A percentile compares a stretch with the other conserved stretches of the same genome.
Conservation (phyloP, 805 yeast genomes). For the Zygosaccharomyces gambellarensis region DNA sequence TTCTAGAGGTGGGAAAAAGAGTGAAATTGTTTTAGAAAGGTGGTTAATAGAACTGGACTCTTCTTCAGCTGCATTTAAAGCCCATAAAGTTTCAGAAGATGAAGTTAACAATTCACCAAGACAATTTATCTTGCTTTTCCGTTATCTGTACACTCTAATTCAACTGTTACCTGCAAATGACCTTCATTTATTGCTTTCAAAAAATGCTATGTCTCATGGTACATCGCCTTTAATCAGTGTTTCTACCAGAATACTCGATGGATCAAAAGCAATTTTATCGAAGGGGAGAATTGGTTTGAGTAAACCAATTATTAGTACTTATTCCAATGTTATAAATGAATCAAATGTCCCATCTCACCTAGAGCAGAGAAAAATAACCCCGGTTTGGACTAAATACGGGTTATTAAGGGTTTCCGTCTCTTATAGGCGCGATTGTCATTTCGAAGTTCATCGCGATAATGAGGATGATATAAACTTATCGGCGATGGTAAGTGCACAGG, state of each 20-base stretch:
- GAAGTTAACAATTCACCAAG: conserved; percentile 70
- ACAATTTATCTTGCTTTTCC: conserved; percentile 65
- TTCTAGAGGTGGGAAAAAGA: conserved; percentile 56
- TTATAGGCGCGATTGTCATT: conserved; percentile 66
- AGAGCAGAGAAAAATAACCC: conserved; percentile 57
- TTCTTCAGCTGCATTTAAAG: conserved; percentile 31
- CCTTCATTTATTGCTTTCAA: conserved; percentile 44
- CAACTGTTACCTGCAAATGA: conserved; percentile 69
- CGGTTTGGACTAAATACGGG: conserved; percentile 74
- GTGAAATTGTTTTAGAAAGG: conserved; percentile 88
- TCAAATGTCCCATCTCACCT: conserved; percentile 46
- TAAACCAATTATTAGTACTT: conserved; percentile 48
- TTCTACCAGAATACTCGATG: conserved; percentile 65
- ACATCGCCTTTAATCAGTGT: conserved; percentile 39
- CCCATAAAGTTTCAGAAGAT: conserved; percentile 32
- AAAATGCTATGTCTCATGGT: conserved; percentile 32
- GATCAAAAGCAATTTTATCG: conserved; percentile 70
- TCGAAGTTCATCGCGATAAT: conserved; percentile 39
- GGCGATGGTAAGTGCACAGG: conserved; percentile 6
- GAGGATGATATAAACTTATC: conserved; percentile 7
- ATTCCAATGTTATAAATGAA: conserved; percentile 33
- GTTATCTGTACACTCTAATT: conserved; percentile 63
- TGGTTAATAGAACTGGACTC: conserved; percentile 83
- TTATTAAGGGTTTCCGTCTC: conserved; percentile 69
- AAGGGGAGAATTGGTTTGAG: conserved; percentile 84